Evolutionary conservation across 108 stramenopile species (phyloP), one percentile per base, ranked within the genome.

Genomic region (Cylindrotheca closterium): DNA sequence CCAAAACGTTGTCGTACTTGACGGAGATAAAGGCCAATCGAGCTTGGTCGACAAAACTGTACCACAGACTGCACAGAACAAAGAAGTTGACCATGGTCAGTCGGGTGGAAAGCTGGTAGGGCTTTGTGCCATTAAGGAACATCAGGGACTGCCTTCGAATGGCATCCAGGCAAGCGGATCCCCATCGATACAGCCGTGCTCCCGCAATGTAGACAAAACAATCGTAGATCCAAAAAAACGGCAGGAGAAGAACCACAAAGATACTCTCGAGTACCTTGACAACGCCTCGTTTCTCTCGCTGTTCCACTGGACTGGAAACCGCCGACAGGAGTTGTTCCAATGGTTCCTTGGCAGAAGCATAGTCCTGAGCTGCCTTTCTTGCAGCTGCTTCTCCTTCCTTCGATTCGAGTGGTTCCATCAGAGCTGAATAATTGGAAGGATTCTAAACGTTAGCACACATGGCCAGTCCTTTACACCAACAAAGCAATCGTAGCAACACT

Each of bases 51-150:
- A 89, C 61, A 32, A 82, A 91, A 60, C 87, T 72, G 62, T 80
- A 89, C 82, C 83, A 78, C 21, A 84, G 59, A 33, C 74, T 79
- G 73, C 92, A 91, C 1, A 87, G 2, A 10, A 94, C 92, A 34
- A 94, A 37, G 25, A 87, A 15, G 58, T 94, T 94, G 54, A 94
- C 84, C 48, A 75, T 68, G 1, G 89, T 91, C 10, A 91, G 60
- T 15, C 84, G 66, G 8, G 81, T 30, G 12, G 53, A 28, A 57
- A 65, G 76, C 17, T 49, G 32, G 50, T 80, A 86, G 18, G 81
- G 81, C 15, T 63, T 51, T 7, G 31, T 60, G 3, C 84, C 84
- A 34, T 74, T 56, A 59, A 86, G 53, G 30, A 80, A 69, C 42
- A 68, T 17, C 23, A 52, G 64, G 0, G 55, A 75, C 31, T 84